These are phyloP conservation scores for Paracorniculantispora psalliotae DNA, from an alignment of 2,329 filamentous ascomycete genomes.

Conservation along the genomic window DNA sequence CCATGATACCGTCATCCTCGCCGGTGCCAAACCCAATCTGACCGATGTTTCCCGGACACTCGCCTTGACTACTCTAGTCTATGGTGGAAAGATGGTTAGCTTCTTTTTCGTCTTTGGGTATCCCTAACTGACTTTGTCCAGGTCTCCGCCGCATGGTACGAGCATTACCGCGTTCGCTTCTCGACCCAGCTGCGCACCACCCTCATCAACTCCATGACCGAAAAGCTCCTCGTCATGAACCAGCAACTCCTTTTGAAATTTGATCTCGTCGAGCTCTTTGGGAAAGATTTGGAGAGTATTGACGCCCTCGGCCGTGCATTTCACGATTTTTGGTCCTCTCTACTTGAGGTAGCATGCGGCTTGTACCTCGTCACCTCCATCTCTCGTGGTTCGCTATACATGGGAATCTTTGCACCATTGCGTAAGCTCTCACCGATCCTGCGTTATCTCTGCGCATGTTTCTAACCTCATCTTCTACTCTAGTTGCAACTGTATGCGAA, in stretches of 20 bases:
- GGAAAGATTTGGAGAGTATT: background rate
- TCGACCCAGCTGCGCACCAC: background rate
- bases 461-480: background rate
- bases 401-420: background rate
- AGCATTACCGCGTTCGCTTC: background rate
- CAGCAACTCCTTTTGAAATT: background rate
- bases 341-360: background rate
- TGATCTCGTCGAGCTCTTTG: background rate
- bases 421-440: background rate
- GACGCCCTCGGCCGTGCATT: background rate
- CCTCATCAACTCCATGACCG: background rate
- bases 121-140: background rate
- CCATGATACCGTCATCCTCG: background rate
- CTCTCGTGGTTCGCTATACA: background rate
- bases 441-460: background rate
- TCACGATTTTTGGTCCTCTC: background rate
- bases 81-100: background rate
- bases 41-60: background rate
- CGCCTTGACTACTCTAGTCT: background rate
- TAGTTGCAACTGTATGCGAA: background rate
- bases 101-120: too few relatives aligned
- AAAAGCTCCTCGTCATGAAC: background rate
- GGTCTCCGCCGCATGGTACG: background rate
- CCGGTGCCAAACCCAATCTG: background rate
- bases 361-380: background rate